These are phyloP conservation scores for Spizellomyces punctatus DNA, from an alignment of 192 early-diverging fungal genomes.

Conservation along the genomic window DNA sequence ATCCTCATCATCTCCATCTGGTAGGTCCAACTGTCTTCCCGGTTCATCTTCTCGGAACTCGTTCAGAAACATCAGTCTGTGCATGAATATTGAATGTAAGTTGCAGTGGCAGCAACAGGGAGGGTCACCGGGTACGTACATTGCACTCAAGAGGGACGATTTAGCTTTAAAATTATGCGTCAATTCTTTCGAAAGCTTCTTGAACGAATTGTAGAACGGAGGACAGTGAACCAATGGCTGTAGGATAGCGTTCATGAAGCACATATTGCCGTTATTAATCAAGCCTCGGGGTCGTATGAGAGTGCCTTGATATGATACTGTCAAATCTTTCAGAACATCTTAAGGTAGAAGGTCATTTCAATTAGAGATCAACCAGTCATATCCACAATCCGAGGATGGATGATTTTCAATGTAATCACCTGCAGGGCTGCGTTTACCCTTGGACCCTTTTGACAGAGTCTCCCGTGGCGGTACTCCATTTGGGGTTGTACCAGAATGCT, in stretches of 20 bases:
- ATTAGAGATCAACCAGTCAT: no score
- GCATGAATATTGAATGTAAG: neutral
- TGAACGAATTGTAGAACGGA: conserved; percentile 89
- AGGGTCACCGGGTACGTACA: conserved; percentile 56
- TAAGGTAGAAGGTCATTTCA: neutral
- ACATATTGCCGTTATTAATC: conserved; percentile 96
- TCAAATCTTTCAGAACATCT: conserved; percentile 18
- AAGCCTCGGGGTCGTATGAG: conserved; percentile 82
- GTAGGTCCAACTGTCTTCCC: conserved; percentile 10
- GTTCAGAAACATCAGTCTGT: conserved; percentile 62
- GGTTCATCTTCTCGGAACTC: conserved; percentile 53
- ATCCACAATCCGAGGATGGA: neutral
- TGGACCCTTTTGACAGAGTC: neutral
- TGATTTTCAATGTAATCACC: neutral
- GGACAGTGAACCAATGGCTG: conserved; percentile 92
- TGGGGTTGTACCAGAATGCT: neutral
- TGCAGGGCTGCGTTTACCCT: neutral
- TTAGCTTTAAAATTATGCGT: conserved; percentile 55
- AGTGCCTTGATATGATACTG: conserved; percentile 24
- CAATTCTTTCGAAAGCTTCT: conserved; percentile 62
- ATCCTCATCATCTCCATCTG: conserved; percentile 25
- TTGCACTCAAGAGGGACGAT: conserved; percentile 83
- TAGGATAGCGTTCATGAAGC: conserved; percentile 96
- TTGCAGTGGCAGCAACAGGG: neutral
- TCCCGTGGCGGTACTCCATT: neutral